phyloP scores from a whole-genome alignment of 345 rosid genomes.

The Aegle marmelos region DNA sequence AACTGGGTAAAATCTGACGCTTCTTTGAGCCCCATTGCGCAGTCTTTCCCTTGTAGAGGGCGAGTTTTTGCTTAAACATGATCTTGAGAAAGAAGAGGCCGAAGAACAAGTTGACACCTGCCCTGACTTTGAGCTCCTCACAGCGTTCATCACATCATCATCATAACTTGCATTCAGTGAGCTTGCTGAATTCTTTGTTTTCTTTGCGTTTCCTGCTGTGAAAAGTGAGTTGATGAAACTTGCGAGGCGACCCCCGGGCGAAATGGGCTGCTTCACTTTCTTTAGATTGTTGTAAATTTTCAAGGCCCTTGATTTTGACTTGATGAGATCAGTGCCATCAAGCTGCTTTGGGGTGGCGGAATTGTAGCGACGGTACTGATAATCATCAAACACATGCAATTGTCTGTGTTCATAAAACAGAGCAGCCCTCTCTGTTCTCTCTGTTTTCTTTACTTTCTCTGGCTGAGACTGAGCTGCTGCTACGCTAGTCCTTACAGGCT shows the following conservation, averaged over 20 bases:
- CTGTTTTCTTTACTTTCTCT: constrained; percentile 12
- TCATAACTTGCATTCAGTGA: constrained; percentile 26
- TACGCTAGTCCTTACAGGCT: constrained; percentile 39
- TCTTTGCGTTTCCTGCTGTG: constrained; percentile 40
- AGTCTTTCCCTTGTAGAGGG: constrained; percentile 50
- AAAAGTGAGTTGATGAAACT: constrained; percentile 76
- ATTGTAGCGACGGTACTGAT: constrained; percentile 15
- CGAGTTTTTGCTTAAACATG: constrained; percentile 66
- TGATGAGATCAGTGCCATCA: constrained; percentile 35
- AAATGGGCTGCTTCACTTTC: constrained; percentile 82
- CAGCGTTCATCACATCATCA: constrained; percentile 8
- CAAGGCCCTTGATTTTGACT: constrained; percentile 52
- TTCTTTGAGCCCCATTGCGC: constrained; percentile 57
- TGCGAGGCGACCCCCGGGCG: constrained; percentile 68
- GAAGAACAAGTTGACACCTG: constrained; percentile 67
- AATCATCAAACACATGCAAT: constrained; percentile 24
- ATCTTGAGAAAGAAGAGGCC: constrained; percentile 78
- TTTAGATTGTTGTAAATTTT: constrained; percentile 57
- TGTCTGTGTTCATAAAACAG: constrained; percentile 51
- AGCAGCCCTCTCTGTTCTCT: constrained; percentile 36
- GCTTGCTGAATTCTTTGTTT: constrained; percentile 34
- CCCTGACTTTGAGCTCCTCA: constrained; percentile 37
- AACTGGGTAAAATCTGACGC: constrained; percentile 66
- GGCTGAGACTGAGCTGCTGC: constrained; percentile 19
- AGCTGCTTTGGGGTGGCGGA: constrained; percentile 32